phyloP scores from a whole-genome alignment of 129 eudicot species.

The Logfia minima region DNA sequence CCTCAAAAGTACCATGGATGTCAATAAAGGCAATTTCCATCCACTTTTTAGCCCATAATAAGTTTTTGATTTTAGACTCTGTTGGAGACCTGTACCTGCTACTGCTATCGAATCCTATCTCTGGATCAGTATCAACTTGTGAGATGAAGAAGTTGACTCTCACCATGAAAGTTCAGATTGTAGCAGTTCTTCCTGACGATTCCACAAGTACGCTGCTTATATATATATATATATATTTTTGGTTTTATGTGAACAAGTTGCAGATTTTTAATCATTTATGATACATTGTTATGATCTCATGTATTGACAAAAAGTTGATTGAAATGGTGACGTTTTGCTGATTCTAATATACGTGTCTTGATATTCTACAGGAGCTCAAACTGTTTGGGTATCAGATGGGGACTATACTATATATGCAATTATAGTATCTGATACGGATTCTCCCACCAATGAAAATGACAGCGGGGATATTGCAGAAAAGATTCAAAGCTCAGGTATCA shows the following conservation, averaged over 20 bases:
- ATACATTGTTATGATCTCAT: neutral
- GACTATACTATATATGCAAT: slow-evolving; percentile 59
- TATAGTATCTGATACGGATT: slow-evolving; percentile 47
- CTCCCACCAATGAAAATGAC: slow-evolving; percentile 41
- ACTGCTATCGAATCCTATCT: slow-evolving; percentile 41
- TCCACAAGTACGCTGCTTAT: slow-evolving; percentile 48
- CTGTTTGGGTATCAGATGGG: slow-evolving; percentile 90
- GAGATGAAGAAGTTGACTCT: slow-evolving; percentile 57
- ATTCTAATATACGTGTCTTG: slow-evolving; percentile 15
- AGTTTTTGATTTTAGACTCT: slow-evolving; percentile 74
- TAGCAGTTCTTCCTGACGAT: slow-evolving; percentile 68
- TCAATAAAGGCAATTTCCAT: slow-evolving; percentile 62
- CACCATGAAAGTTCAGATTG: slow-evolving; percentile 58
- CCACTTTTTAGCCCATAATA: slow-evolving; percentile 58
- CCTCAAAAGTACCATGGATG: slow-evolving; percentile 29
- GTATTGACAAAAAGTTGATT: neutral
- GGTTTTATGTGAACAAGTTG: neutral
- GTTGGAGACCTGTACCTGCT: slow-evolving; percentile 64
- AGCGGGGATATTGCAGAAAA: slow-evolving; percentile 40
- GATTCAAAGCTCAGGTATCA: slow-evolving; percentile 52
- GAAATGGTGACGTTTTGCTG: slow-evolving; percentile 21
- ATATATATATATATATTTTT: neutral
- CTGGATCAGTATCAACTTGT: slow-evolving; percentile 46
- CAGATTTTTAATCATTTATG: neutral
- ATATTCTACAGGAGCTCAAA: slow-evolving; percentile 57